Percentiles rank a stretch among this genome's conserved stretches.
Conservation (phyloP, 257 asterid genomes). For the Salvia hispanica region DNA sequence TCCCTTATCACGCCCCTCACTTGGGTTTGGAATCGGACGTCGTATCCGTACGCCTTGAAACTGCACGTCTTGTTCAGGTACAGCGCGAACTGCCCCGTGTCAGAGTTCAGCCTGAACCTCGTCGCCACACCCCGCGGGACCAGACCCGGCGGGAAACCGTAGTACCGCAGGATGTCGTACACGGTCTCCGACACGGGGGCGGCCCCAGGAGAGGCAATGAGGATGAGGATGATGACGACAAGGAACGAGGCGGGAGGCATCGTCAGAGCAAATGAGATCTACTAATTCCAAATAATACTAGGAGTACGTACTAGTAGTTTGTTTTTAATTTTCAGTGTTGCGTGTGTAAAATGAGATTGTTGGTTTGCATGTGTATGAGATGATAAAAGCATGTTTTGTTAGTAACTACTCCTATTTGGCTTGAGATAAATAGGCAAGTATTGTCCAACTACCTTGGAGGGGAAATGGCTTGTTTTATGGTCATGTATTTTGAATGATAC, state of each 20-base stretch:
- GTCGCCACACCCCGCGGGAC: slow-evolving; percentile 54
- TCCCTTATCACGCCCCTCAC: slow-evolving; percentile 50
- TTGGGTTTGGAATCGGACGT: slow-evolving; percentile 46
- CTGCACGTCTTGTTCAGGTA: slow-evolving; percentile 46
- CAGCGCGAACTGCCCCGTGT: slow-evolving; percentile 59
- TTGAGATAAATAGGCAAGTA: too few relatives aligned
- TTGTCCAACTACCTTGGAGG: too few relatives aligned
- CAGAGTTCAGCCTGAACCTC: slow-evolving; percentile 46
- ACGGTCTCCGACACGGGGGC: slow-evolving; percentile 29
- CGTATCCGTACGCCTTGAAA: slow-evolving; percentile 48
- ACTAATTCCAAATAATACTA: neutral
- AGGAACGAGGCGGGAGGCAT: neutral
- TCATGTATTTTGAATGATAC: too few relatives aligned
- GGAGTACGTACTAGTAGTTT: neutral
- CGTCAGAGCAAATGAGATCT: too few relatives aligned
- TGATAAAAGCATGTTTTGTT: too few relatives aligned
- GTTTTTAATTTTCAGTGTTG: too few relatives aligned
- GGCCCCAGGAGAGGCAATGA: too few relatives aligned
- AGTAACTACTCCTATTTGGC: too few relatives aligned
- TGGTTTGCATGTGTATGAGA: too few relatives aligned
- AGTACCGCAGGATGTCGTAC: slow-evolving; percentile 49
- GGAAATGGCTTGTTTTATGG: too few relatives aligned
- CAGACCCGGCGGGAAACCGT: slow-evolving; percentile 68
- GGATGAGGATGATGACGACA: neutral
- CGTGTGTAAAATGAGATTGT: too few relatives aligned